Evolutionary conservation across 257 asterid genomes (phyloP), one percentile per base, ranked within the genome.

Genomic region (Solanum sejunctum): DNA sequence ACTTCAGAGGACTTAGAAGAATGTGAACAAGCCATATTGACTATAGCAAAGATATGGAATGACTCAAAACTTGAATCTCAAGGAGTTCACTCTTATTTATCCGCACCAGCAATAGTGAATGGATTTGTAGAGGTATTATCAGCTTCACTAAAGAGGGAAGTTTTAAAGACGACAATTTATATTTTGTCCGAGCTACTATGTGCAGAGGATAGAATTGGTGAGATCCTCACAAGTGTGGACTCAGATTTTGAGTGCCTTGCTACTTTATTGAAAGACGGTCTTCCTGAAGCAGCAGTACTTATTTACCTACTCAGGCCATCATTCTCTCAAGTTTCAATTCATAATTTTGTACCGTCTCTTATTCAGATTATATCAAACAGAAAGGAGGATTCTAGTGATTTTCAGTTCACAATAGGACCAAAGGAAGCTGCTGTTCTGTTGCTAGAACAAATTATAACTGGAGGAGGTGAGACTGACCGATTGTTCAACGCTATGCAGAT

Each of bases 1-100:
- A 90, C 88, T 55, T 95, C 98, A 10, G 97, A 95, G 87, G 94
- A 93, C 90, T 84, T 95, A 87, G 91, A 91, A 88, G 97, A 93
- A 89, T 93, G 98, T 80, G 98, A 93, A 87, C 90, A 86, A 49
- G 94, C 97, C 15, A 88, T 93, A 12, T 54, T 91, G 80, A 90
- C 88, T 18, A 90, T 93, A 85, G 89, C 91, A 80, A 87, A 89
- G 84, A 89, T 92, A 81, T 94, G 97, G 94, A 90, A 84, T 64
- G 97, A 93, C 63, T 93, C 94, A 2, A 90, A 91, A 54, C 87
- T 90, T 51, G 94, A 92, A 28, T 85, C 95, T 28, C 82, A 78
- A 10, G 93, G 95, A 51, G 89, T 92, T 71, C 86, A 91, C 87
- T 84, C 93, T 41, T 92, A 94, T 85, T 86, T 95, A 85, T 93